These are phyloP conservation scores for Phytophthora nicotianae DNA, from an alignment of 352 stramenopile species.

Conservation along the genomic window DNA sequence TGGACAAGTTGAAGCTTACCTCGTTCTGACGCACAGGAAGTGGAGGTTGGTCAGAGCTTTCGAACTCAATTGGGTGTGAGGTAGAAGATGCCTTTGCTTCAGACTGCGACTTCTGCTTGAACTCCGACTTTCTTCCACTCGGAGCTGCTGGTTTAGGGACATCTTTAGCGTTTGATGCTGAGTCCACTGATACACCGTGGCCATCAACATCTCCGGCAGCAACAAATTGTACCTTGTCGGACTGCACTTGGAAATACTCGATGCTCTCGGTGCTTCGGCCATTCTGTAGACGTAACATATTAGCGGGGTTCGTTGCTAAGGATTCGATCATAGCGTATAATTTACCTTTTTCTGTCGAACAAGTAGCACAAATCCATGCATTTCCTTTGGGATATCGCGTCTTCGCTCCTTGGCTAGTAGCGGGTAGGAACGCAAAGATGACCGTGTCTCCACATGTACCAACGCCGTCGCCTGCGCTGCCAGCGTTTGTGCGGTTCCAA, in stretches of 20 bases:
- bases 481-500: constrained; percentile 32
- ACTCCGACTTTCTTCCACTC: constrained; percentile 3
- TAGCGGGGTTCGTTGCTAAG: constrained; percentile 1
- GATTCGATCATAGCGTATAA: background rate
- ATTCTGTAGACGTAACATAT: constrained; percentile 46
- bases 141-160: background rate
- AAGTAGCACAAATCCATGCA: constrained; percentile 65
- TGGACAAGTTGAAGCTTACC: constrained; percentile 76
- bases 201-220: constrained; percentile 6
- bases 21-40: constrained; percentile 61
- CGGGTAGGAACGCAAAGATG: constrained; percentile 59
- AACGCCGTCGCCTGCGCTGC: constrained; percentile 51
- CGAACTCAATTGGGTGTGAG: background rate
- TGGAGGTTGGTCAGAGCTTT: constrained; percentile 19
- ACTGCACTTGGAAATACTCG: constrained; percentile 61
- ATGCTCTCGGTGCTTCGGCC: constrained; percentile 64
- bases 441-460: constrained; percentile 58
- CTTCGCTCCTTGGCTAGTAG: constrained; percentile 64
- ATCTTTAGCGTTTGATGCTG: constrained; percentile 6
- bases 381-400: constrained; percentile 60
- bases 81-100: background rate
- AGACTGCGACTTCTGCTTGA: constrained; percentile 14
- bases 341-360: constrained; percentile 71
- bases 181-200: background rate
- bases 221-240: constrained; percentile 37